Evolutionary conservation across 2,329 filamentous ascomycete species (phyloP), one percentile per base, ranked within the genome.

Genomic region (Tolypocladium guangdongense): DNA sequence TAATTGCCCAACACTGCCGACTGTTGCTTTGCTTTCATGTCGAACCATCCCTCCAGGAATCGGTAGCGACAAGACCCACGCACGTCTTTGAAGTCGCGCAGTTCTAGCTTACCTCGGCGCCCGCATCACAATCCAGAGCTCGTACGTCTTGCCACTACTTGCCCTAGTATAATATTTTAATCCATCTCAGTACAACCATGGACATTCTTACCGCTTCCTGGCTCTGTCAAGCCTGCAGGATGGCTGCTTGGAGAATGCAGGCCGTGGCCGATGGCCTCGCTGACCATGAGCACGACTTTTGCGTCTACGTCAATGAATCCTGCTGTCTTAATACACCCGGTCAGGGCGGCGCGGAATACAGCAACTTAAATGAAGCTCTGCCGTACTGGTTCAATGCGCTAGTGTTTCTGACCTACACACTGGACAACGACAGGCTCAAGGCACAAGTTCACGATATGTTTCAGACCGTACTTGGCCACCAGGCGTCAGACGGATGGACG

Each of bases 361-460:
- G 74, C 53, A 67, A 65, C n/a, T 63, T 83, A 8, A 75, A 81
- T 58, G 80, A 83, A 66, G 77, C 72, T 0, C 69, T 77, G 22
- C 78, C 80, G 0, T 83, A 83, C 63, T 83, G 80, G 78, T 78
- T 81, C 63, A 83, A 83, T 59, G 76, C 74, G 2, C 66, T 82
- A 1, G 78, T 83, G 0, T 78, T 79, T 1, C 65, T 83, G 50
- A 78, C 80, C 0, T 83, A 77, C 58, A 63, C 66, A 0, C 62
- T 78, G 2, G 67, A 77, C 38, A 72, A 81, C 60, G 53, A 55
- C 3, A 49, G 57, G 11, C 58, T 66, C 39, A 78, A 78, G 60
- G 60, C 56, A 0, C 78, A 82, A 55, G 73, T 57, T 4, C 48
- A 55, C 5, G 14, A 53, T 0, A 58, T 62, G 14, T 77, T 36